Base-by-base conservation (phyloP, 164 flowering plant genomes). In the Taxillus chinensis region DNA sequence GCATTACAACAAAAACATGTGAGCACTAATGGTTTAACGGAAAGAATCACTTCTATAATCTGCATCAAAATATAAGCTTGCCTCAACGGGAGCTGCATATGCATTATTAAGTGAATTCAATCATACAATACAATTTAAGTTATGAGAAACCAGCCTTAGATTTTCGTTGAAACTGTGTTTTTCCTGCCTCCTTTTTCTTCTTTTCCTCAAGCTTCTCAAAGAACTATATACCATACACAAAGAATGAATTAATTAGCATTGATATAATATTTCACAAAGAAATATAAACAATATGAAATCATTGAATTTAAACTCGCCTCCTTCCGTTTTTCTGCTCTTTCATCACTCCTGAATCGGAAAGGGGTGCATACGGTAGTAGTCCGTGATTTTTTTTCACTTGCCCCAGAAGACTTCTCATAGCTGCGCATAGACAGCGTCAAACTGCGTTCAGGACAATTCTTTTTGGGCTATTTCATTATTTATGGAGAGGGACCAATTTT, bases 281-380 rank as follows among this genome's bases (percentile, higher is more conserved):
- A 14, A 39, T 8, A 9, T 58, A 39, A 56, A n/a, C 16, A 48
- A 68, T 68, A 46, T 8, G n/a, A 13, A 43, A 51, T 15, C 14
- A 51, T 50, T 41, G 53, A 17, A n/a, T 63, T n/a, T 45, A 60
- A 39, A 41, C 79, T 72, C 81, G 66, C 98, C 93, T 92, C 87
- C 77, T 78, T 92, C 11, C 90, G 74, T 76, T 81, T 89, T 70
- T 73, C 83, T 45, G 83, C 95, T 79, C 98, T 86, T 76, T 88
- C 98, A 61, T 93, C 96, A 70, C 86, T 81, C 69, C 81, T 86
- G 70, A 93, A 82, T 64, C 72, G 84, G 66, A 93, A 93, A 46
- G 92, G 74, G 63, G 78, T 73, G 56, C 73, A 71, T 48, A 66
- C 63, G 62, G 63, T 78, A 7, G 80, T 68, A 55, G 80, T 58